Conservation (phyloP, 805 yeast species). For the Candida tallmaniae region DNA sequence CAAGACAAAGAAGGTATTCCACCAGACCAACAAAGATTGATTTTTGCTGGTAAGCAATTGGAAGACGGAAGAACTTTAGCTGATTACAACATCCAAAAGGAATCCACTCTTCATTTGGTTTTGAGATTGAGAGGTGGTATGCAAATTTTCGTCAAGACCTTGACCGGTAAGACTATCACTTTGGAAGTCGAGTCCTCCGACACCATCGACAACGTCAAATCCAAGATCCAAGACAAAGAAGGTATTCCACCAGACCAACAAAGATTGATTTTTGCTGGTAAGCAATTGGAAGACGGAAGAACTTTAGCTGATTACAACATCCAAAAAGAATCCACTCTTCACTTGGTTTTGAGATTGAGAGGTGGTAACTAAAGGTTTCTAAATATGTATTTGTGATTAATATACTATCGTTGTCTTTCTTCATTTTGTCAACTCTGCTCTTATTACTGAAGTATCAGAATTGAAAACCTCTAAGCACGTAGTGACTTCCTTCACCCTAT, state of each 20-base stretch:
- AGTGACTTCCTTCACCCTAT: constrained; percentile 11
- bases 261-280: constrained; percentile 95
- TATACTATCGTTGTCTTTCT: neutral
- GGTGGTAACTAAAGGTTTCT: constrained; percentile 56
- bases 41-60: constrained; percentile 96
- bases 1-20: constrained; percentile 98
- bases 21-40: constrained; percentile 95
- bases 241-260: constrained; percentile 98
- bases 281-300: constrained; percentile 95
- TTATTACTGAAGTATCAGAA: constrained; percentile 43
- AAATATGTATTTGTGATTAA: neutral
- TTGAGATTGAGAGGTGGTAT: constrained; percentile 96
- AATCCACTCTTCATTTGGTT: constrained; percentile 93
- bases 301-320: constrained; percentile 95
- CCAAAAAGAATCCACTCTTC: constrained; percentile 94
- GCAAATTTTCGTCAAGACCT: constrained; percentile 35
- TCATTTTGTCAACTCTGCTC: constrained; percentile 21
- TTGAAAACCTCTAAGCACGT: constrained; percentile 14
- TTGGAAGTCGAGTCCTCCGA: constrained; percentile 96
- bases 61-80: constrained; percentile 95
- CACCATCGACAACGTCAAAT: constrained; percentile 94
- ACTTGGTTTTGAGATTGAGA: constrained; percentile 94
- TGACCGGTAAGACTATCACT: constrained; percentile 54
- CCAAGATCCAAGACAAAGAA: constrained; percentile 95
- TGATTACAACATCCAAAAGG: constrained; percentile 98